These are phyloP conservation scores for Solanum lycopersicoides DNA, from an alignment of 257 asterid genomes.

Conservation along the genomic window DNA sequence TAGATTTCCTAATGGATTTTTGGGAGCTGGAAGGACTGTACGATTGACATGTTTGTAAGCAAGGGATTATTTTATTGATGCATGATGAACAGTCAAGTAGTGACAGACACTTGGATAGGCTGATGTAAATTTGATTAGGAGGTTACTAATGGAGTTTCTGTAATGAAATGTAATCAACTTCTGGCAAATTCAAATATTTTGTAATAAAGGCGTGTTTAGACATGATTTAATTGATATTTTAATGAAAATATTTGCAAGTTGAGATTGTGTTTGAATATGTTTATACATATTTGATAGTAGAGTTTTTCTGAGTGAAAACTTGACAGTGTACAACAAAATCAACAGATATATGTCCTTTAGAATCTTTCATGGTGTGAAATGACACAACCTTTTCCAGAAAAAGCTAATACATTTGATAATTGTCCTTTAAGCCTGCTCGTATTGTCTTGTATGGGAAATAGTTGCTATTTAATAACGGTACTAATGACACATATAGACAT, in stretches of 20 bases:
- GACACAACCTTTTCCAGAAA: neutral
- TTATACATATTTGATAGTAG: neutral
- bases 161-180: neutral
- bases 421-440: neutral
- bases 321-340: neutral
- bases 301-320: neutral
- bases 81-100: neutral
- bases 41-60: neutral
- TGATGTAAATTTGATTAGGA: neutral
- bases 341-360: neutral
- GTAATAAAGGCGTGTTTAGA: neutral
- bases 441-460: neutral
- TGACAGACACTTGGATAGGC: neutral
- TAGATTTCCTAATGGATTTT: slow-evolving; percentile 19
- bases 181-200: neutral
- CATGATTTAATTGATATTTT: neutral
- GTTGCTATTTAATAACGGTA: neutral
- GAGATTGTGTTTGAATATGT: neutral
- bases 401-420: neutral
- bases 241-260: neutral
- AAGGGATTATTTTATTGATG: neutral
- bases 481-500: neutral
- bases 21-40: slow-evolving; percentile 38
- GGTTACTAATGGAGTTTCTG: neutral
- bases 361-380: neutral